Percentiles rank a stretch among this genome's conserved stretches.
These are phyloP conservation scores for Didymella lethalis DNA, from an alignment of 2,329 filamentous ascomycete species.

Conservation along the genomic window DNA sequence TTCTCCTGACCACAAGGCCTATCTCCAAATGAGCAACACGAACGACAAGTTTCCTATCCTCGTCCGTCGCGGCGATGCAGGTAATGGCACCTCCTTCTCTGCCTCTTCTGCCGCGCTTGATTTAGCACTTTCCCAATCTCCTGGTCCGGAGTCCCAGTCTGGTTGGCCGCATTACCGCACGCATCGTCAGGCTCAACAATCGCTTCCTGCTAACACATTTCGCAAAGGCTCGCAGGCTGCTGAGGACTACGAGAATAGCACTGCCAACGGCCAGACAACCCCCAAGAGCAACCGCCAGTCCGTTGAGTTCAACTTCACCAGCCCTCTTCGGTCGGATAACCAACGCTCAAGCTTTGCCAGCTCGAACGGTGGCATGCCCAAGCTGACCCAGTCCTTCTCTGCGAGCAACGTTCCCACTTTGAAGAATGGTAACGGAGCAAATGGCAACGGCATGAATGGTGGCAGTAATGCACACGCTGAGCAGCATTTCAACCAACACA, in stretches of 20 bases:
- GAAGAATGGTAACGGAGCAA: constrained; percentile 68
- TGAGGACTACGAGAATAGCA: constrained; percentile 51
- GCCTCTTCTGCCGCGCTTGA: constrained; percentile 83
- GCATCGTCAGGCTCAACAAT: constrained; percentile 70
- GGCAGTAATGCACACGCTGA: constrained; percentile 62
- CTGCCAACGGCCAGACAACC: constrained; percentile 50
- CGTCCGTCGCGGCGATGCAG: constrained; percentile 68
- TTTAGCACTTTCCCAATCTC: constrained; percentile 74
- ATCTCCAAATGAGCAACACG: constrained; percentile 73
- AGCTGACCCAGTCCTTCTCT: constrained; percentile 88
- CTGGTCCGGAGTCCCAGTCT: constrained; percentile 64
- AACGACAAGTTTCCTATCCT: constrained; percentile 90
- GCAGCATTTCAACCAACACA: constrained; percentile 73
- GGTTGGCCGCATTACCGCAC: constrained; percentile 69
- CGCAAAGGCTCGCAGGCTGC: constrained; percentile 50
- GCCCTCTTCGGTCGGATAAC: constrained; percentile 45
- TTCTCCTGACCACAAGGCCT: constrained; percentile 72
- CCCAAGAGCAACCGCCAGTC: constrained; percentile 58
- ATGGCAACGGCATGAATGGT: constrained; percentile 31
- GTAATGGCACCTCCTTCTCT: constrained; percentile 71
- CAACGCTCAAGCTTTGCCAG: constrained; percentile 59
- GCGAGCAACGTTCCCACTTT: constrained; percentile 87
- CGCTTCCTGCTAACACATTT: constrained; percentile 64
- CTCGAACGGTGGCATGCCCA: constrained; percentile 70
- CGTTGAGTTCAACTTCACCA: constrained; percentile 56